Conservation (phyloP, 2,329 filamentous ascomycete genomes). For the Cladosporium sp. region DNA sequence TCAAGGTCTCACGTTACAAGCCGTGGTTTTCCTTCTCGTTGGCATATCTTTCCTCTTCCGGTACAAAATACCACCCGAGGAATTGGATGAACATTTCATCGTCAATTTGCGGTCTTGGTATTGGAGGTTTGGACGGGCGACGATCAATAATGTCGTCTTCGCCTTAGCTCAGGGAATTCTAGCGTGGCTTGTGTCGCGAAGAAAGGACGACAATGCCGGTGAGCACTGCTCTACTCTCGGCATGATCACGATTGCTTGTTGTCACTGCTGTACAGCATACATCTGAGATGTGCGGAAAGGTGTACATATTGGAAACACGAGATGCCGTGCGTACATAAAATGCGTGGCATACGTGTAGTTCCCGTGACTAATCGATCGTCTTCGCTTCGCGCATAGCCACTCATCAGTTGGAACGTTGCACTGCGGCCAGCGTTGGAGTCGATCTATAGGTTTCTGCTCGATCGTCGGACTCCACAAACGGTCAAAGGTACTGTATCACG, state of each 20-base stretch:
- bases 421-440: neutral
- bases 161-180: slow-evolving; percentile 1
- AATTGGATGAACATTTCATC: slow-evolving; percentile 3
- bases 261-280: neutral
- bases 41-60: slow-evolving; percentile 1
- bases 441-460: neutral
- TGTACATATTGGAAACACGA: neutral
- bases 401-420: neutral
- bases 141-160: slow-evolving; percentile 6
- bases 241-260: neutral
- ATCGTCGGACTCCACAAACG: neutral
- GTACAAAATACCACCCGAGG: neutral
- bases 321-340: neutral
- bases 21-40: neutral
- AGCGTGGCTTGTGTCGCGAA: neutral
- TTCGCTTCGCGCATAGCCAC: too few species aligned
- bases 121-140: slow-evolving; percentile 3
- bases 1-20: neutral
- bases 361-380: too few species aligned
- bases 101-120: slow-evolving; percentile 9
- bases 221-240: neutral
- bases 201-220: neutral
- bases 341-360: neutral
- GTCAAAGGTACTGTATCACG: neutral
- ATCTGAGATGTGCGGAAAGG: neutral